Evolutionary conservation across 345 rosid genomes (phyloP).

Genomic region (Anacardium occidentale): DNA sequence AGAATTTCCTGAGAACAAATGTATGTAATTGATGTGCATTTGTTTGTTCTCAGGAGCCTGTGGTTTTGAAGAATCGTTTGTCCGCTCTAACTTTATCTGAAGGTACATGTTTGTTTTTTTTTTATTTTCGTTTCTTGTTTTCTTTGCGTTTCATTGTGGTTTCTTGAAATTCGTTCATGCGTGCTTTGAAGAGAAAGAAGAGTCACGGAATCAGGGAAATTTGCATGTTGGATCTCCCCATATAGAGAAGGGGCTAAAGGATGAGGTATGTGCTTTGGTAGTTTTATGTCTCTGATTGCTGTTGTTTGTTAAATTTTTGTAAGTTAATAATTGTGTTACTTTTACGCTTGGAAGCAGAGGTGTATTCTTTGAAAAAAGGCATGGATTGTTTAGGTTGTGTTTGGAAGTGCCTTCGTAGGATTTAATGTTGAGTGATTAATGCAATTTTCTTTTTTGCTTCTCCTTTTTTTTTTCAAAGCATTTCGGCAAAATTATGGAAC

Average conservation of each 20-base stretch:
- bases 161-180: background rate
- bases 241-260: constrained; percentile 47
- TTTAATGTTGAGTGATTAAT: background rate
- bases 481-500: background rate
- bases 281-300: background rate
- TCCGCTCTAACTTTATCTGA: constrained; percentile 58
- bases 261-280: constrained; percentile 46
- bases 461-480: background rate
- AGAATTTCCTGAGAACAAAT: background rate
- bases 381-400: background rate
- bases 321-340: background rate
- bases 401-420: background rate
- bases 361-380: background rate
- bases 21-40: too few species aligned
- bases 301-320: background rate
- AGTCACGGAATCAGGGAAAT: constrained; percentile 22
- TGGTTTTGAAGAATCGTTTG: constrained; percentile 50
- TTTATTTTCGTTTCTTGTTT: background rate
- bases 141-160: too few species aligned
- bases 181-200: constrained; percentile 36
- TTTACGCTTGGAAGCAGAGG: background rate
- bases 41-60: constrained; percentile 41
- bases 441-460: background rate
- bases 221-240: constrained; percentile 39
- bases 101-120: constrained; percentile 40